These are phyloP conservation scores for Boletus sp. DNA, from an alignment of 768 basidiomycete species.

Conservation along the genomic window DNA sequence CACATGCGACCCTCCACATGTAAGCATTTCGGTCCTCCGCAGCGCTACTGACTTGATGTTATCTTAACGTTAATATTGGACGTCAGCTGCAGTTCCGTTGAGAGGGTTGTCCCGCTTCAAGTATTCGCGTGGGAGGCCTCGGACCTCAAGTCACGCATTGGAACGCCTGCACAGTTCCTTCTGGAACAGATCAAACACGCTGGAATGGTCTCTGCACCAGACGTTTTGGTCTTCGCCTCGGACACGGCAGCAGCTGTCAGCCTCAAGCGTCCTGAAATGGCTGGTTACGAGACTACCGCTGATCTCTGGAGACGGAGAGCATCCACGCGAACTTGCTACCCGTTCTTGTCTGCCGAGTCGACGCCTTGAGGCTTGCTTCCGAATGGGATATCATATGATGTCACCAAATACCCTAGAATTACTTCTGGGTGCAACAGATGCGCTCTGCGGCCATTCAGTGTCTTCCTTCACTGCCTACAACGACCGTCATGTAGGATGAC, in stretches of 20 bases:
- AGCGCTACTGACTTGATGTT: background rate
- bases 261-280: too few species aligned
- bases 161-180: background rate
- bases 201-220: background rate
- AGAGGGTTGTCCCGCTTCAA: background rate
- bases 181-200: background rate
- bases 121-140: background rate
- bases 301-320: background rate
- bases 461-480: background rate
- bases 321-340: background rate
- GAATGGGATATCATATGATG: background rate
- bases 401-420: background rate
- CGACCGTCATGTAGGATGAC: background rate
- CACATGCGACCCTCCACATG: background rate
- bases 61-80: background rate
- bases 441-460: background rate
- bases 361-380: background rate
- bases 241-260: too few species aligned
- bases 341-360: background rate
- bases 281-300: too few species aligned
- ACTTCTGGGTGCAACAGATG: background rate
- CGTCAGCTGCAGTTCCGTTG: background rate
- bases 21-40: background rate
- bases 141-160: background rate
- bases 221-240: too few species aligned